Conservation (phyloP, 1,284 basidiomycete genomes). For the Coniophora puteana region DNA sequence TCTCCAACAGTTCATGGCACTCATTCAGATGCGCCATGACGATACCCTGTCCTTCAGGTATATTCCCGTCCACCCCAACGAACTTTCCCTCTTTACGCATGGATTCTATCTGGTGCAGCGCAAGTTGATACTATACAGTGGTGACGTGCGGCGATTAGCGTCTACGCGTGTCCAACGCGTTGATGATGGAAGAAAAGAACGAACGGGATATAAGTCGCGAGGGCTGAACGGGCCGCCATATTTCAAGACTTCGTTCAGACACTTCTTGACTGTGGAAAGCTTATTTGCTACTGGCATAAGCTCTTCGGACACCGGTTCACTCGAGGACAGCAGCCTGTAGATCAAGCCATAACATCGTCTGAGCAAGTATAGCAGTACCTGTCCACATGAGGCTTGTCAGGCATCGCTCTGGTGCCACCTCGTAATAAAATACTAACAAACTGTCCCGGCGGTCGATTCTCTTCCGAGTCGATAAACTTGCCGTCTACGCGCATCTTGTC, state of each 20-base stretch:
- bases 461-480: conserved; percentile 94
- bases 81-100: conserved; percentile 94
- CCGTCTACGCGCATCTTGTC: conserved; percentile 97
- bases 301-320: conserved; percentile 98
- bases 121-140: conserved; percentile 79
- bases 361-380: conserved; percentile 92
- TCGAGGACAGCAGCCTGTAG: conserved; percentile 93
- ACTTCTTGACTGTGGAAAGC: conserved; percentile 91
- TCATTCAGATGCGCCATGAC: conserved; percentile 95
- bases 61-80: conserved; percentile 73
- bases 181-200: conserved; percentile 24
- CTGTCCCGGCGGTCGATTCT: conserved; percentile 88
- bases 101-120: conserved; percentile 93
- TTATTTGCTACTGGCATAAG: conserved; percentile 97
- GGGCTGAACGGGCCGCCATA: conserved; percentile 94
- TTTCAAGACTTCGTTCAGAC: conserved; percentile 95
- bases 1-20: conserved; percentile 93
- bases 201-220: conserved; percentile 93
- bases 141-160: neutral
- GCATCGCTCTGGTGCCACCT: neutral
- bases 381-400: conserved; percentile 1
- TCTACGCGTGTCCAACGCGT: conserved; percentile 6
- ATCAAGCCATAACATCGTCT: conserved; percentile 96
- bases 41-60: conserved; percentile 97
- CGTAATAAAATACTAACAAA: conserved; percentile 54